phyloP scores from a whole-genome alignment of 108 stramenopile genomes.

The Nitzschia putrida region DNA sequence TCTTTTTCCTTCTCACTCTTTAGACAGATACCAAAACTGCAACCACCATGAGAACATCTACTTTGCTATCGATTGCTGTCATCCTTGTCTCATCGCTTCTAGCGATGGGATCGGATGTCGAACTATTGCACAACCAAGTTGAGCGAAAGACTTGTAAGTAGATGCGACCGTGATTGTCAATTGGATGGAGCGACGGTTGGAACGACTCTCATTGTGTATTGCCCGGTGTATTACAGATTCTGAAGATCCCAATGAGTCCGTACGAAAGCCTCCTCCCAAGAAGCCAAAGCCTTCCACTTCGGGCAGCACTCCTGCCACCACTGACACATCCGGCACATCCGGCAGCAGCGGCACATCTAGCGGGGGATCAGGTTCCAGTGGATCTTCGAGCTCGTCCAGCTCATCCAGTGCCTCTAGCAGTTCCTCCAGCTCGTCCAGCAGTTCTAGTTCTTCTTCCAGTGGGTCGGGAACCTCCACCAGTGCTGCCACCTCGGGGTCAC shows the following conservation, averaged over 20 bases:
- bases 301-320: neutral
- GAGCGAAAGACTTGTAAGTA: neutral
- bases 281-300: neutral
- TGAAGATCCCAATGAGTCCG: neutral
- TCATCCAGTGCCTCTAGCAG: conserved; percentile 6
- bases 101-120: conserved; percentile 4
- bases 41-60: conserved; percentile 12
- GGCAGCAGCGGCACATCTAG: neutral
- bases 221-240: neutral
- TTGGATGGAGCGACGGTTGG: neutral
- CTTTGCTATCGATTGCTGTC: neutral
- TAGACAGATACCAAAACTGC: neutral
- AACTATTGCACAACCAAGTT: conserved; percentile 1
- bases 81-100: neutral
- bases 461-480: neutral
- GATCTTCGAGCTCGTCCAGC: neutral
- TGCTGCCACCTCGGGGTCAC: conserved; percentile 1
- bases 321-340: neutral
- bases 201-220: neutral
- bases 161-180: neutral
- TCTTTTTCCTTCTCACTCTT: neutral
- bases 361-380: conserved; percentile 7
- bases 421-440: conserved; percentile 1
- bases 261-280: neutral
- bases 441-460: neutral